Evolutionary conservation across 352 stramenopile genomes (phyloP).

Genomic region (Pythium dissimile): DNA sequence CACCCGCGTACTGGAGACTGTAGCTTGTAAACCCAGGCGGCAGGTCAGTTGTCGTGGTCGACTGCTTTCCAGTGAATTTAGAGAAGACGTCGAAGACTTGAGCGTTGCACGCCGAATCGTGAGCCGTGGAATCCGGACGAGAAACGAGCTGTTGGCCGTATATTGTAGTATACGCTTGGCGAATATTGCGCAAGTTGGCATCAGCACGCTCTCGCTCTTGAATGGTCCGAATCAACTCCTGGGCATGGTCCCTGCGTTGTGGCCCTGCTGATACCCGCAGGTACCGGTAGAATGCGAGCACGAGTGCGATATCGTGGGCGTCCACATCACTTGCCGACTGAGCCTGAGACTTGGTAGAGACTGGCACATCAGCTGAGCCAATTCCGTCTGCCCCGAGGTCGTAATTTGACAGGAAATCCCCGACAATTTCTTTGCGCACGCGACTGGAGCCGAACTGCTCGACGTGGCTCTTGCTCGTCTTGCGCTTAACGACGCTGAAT

Average conservation of each 20-base stretch:
- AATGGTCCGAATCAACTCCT: conserved; percentile 35
- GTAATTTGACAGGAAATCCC: conserved; percentile 83
- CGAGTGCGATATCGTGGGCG: conserved; percentile 62
- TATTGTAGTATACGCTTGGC: not conserved
- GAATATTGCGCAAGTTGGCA: not conserved
- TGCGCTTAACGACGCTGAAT: conserved; percentile 62
- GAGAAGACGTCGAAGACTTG: conserved; percentile 16
- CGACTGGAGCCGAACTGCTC: conserved; percentile 53
- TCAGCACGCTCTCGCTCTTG: conserved; percentile 44
- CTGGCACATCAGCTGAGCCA: not conserved
- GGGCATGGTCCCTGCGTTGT: conserved; percentile 26
- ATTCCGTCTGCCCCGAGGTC: conserved; percentile 29
- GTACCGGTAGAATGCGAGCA: conserved; percentile 77
- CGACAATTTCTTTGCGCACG: conserved; percentile 71
- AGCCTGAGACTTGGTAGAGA: not conserved
- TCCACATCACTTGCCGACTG: conserved; percentile 33
- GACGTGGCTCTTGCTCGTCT: conserved; percentile 83
- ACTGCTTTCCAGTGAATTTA: not conserved
- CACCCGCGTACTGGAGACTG: conserved; percentile 60
- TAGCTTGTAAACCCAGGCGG: conserved; percentile 55
- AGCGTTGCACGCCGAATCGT: conserved; percentile 12
- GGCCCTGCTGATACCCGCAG: conserved; percentile 36
- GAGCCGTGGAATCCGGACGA: conserved; percentile 6
- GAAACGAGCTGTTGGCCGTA: not conserved
- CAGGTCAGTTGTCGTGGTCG: not conserved